Base-by-base conservation (phyloP, 2,329 filamentous ascomycete species). In the Beauveria varroae region DNA sequence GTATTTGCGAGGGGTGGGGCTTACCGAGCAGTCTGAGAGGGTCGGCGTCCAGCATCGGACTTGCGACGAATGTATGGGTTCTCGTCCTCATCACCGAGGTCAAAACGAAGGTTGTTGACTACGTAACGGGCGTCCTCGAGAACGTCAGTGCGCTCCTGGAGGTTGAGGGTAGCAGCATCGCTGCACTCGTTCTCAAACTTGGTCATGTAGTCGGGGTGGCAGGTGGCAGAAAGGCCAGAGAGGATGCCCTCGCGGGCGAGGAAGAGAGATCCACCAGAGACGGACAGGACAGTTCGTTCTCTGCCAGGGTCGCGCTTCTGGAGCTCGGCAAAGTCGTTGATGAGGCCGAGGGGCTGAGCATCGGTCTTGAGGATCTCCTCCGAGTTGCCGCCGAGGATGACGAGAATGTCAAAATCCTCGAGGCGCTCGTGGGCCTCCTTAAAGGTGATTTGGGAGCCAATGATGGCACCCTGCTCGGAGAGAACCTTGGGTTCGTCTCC, bases 51-150 rank as follows among this genome's bases (percentile, higher is more conserved):
- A 64, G 81, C 79, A 67, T 89, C 87, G 62, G 85, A 84, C 81
- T 88, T 90, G 78, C 84, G 86, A 69, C 89, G 83, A 72, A 95
- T 87, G 76, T 93, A 93, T 37, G 89, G 89, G 75, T 91, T 93
- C 74, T 92, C 87, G 64, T 93, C 89, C 70, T 89, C 85, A 70
- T 93, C 86, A 63, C 88, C 88, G 67, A 95, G 79, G 68, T 95
- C 90, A 73, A 93, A 96, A 67, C 91, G 88, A 63, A 92, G 86
- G 76, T 96, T 95, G 81, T 96, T 96, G 73, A 96, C 91, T 22
- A 96, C 90, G 72, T 95, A 96, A 70, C 90, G 84, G 70, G 82
- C 81, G 65, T 90, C 87, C 70, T 95, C 90, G 70, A 93, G 83
- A 65, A 95, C 88, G 70, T 95, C 90, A 68, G 89, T 91, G 70